Evolutionary conservation across 768 basidiomycete genomes (phyloP).

Genomic region (Suillus cothurnatus): DNA sequence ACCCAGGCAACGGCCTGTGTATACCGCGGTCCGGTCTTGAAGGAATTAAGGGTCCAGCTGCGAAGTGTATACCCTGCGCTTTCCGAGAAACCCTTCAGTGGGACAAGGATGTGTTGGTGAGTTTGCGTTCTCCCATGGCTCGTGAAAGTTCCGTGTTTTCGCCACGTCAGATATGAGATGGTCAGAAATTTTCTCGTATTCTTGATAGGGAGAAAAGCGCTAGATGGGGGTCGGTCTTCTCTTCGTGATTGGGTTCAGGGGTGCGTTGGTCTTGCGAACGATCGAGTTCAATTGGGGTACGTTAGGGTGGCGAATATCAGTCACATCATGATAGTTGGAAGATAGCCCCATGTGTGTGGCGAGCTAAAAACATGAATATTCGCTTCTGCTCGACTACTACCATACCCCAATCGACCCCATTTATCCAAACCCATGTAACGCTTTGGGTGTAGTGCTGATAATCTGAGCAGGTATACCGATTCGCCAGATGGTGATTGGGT

Average conservation of each 20-base stretch:
- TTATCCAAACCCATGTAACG: neutral
- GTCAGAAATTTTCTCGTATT: neutral
- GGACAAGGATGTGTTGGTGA: conserved; percentile 89
- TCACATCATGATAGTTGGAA: neutral
- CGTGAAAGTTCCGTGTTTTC: neutral
- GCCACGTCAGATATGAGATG: neutral
- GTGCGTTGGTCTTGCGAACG: neutral
- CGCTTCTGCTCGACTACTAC: neutral
- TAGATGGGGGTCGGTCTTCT: neutral
- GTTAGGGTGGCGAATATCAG: neutral
- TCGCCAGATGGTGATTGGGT: conserved; percentile 88
- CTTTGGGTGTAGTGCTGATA: neutral
- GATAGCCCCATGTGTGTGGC: neutral
- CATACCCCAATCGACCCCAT: neutral
- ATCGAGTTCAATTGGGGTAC: neutral
- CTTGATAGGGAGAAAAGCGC: neutral
- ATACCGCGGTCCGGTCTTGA: conserved; percentile 64
- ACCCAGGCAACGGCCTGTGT: conserved; percentile 57
- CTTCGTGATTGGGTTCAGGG: neutral
- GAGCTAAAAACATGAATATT: neutral
- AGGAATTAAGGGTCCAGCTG: conserved; percentile 53
- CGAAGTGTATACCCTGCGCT: conserved; percentile 73
- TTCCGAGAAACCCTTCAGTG: conserved; percentile 66
- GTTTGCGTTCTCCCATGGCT: conserved; percentile 19
- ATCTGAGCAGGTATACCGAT: conserved; percentile 77